A percentile compares a stretch with the other conserved stretches of the same genome.
Conservation (phyloP, 1,139 yeast genomes). For the Kodamaea suecica region DNA sequence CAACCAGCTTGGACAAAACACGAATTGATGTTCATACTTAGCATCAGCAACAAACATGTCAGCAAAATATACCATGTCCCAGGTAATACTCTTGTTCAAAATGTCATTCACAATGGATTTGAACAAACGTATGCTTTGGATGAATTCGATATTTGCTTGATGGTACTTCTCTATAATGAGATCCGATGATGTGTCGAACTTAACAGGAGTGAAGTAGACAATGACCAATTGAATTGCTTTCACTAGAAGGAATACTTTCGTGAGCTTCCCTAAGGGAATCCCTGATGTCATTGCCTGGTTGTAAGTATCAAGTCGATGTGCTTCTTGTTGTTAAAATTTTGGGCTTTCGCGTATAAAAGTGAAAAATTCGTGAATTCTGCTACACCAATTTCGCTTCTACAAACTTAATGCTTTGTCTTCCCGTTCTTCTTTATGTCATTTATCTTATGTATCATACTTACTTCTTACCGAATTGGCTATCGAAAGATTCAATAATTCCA, state of each 20-base stretch:
- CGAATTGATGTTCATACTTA: conserved; percentile 82
- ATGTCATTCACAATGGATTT: conserved; percentile 13
- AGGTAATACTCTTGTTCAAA: conserved; percentile 55
- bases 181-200: conserved; percentile 41
- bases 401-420: too few relatives aligned
- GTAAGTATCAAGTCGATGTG: too few relatives aligned
- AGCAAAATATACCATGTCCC: conserved; percentile 85
- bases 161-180: conserved; percentile 18
- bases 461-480: conserved; percentile 50
- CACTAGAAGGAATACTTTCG: conserved; percentile 13
- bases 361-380: too few relatives aligned
- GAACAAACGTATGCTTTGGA: conserved; percentile 3
- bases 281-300: conserved; percentile 1
- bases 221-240: conserved; percentile 31
- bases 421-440: too few relatives aligned
- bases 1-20: conserved; percentile 82
- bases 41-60: conserved; percentile 52
- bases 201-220: conserved; percentile 31
- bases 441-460: too few relatives aligned
- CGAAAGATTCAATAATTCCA: conserved; percentile 58
- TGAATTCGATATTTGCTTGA: conserved; percentile 8
- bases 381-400: too few relatives aligned
- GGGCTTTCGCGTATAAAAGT: too few relatives aligned
- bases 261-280: conserved; percentile 3
- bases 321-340: too few relatives aligned